Conservation (phyloP, 371 early-diverging fungal genomes). For the Apophysomyces sp. region DNA sequence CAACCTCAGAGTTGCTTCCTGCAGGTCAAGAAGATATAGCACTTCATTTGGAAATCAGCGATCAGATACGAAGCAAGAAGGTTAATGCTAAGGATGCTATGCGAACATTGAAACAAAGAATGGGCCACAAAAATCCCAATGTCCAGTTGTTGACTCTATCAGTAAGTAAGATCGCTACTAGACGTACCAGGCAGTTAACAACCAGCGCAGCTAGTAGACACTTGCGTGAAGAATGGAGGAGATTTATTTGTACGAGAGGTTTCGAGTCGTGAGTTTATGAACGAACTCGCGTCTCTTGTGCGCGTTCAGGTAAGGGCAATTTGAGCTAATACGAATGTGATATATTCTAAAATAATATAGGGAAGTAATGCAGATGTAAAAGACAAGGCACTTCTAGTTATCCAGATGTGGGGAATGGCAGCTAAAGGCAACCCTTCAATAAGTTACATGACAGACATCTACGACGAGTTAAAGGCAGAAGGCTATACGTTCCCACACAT, state of each 20-base stretch:
- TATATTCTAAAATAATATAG: conserved; percentile 11
- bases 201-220: conserved; percentile 72
- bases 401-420: conserved; percentile 89
- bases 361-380: conserved; percentile 73
- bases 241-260: conserved; percentile 82
- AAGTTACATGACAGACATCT: conserved; percentile 73
- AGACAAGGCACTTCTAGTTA: conserved; percentile 63
- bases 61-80: conserved; percentile 87
- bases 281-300: conserved; percentile 70
- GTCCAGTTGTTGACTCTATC: conserved; percentile 87
- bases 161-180: conserved; percentile 40
- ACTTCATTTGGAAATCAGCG: conserved; percentile 84
- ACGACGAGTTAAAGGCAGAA: conserved; percentile 72
- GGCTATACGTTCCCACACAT: conserved; percentile 61
- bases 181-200: not conserved
- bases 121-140: conserved; percentile 88
- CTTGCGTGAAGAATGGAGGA: conserved; percentile 94
- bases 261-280: conserved; percentile 87
- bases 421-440: conserved; percentile 75
- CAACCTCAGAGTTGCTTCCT: conserved; percentile 90
- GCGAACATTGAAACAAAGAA: conserved; percentile 70
- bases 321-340: not conserved
- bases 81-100: conserved; percentile 77
- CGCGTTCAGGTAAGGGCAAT: conserved; percentile 52
- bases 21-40: conserved; percentile 82